These are phyloP conservation scores for Plasmodium coatneyi DNA, from an alignment of 169 alveolate genomes.

Conservation along the genomic window DNA sequence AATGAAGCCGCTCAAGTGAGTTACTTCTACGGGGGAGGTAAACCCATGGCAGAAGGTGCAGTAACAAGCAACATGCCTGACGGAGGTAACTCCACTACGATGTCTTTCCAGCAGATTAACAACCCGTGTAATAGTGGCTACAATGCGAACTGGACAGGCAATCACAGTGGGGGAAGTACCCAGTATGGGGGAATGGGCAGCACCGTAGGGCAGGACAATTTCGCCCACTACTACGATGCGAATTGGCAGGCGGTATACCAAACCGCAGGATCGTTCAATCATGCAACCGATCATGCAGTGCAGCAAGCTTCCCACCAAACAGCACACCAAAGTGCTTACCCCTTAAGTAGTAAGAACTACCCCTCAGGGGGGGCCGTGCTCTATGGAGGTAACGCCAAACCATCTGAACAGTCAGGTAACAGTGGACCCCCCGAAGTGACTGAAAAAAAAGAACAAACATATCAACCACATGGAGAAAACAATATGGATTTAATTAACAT, in stretches of 20 bases:
- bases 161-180: not conserved
- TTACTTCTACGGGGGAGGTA: not conserved
- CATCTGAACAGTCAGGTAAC: too few relatives aligned
- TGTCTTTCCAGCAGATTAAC: not conserved
- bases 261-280: too few relatives aligned
- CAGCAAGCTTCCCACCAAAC: not conserved
- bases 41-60: not conserved
- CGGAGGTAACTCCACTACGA: not conserved
- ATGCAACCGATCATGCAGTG: too few relatives aligned
- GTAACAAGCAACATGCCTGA: not conserved
- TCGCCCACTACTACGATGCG: not conserved
- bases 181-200: not conserved
- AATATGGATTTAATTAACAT: slow-evolving; percentile 51
- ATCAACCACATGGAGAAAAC: slow-evolving; percentile 2
- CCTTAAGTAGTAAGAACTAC: too few relatives aligned
- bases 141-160: not conserved
- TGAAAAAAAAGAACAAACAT: not conserved
- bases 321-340: not conserved
- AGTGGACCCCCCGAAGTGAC: not conserved
- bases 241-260: not conserved
- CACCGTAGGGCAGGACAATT: not conserved
- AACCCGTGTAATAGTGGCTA: not conserved
- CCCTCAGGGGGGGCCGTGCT: too few relatives aligned
- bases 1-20: not conserved
- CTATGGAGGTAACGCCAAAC: too few relatives aligned